phyloP scores from a whole-genome alignment of 2,329 filamentous ascomycete genomes.

The Penicillium sumatraense region DNA sequence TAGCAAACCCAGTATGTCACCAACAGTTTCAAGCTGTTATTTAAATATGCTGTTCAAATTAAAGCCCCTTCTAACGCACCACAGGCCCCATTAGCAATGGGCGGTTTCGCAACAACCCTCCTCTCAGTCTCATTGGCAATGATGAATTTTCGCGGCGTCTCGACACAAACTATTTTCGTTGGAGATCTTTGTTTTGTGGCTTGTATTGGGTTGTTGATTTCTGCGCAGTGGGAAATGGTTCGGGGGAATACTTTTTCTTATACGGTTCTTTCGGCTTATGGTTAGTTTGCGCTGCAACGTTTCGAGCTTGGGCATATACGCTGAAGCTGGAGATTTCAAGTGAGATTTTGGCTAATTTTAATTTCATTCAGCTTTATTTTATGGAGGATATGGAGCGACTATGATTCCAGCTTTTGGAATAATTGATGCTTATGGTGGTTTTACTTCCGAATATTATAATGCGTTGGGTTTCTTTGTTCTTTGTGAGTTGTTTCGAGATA shows the following conservation, averaged over 20 bases:
- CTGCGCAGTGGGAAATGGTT: conserved; percentile 17
- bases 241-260: conserved; percentile 14
- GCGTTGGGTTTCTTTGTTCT: conserved; percentile 7
- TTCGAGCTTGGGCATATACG: too few relatives aligned
- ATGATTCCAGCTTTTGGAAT: conserved; percentile 8
- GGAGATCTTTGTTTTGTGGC: conserved; percentile 13
- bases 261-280: conserved; percentile 12
- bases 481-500: background rate
- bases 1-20: too few relatives aligned
- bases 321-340: too few relatives aligned
- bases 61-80: too few relatives aligned
- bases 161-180: conserved; percentile 8
- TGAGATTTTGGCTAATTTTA: too few relatives aligned
- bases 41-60: too few relatives aligned
- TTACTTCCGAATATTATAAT: conserved; percentile 8
- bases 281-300: too few relatives aligned
- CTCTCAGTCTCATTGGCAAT: conserved; percentile 2
- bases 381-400: conserved; percentile 9
- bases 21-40: too few relatives aligned
- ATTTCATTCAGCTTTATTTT: conserved; percentile 2
- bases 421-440: conserved; percentile 7
- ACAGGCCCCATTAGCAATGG: conserved; percentile 2
- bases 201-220: conserved; percentile 11
- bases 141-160: conserved; percentile 6
- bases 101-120: conserved; percentile 13